Percentiles rank a stretch among this genome's conserved stretches.
Evolutionary conservation across 371 early-diverging fungal species (phyloP).

Genomic region (Smittium culicis): DNA sequence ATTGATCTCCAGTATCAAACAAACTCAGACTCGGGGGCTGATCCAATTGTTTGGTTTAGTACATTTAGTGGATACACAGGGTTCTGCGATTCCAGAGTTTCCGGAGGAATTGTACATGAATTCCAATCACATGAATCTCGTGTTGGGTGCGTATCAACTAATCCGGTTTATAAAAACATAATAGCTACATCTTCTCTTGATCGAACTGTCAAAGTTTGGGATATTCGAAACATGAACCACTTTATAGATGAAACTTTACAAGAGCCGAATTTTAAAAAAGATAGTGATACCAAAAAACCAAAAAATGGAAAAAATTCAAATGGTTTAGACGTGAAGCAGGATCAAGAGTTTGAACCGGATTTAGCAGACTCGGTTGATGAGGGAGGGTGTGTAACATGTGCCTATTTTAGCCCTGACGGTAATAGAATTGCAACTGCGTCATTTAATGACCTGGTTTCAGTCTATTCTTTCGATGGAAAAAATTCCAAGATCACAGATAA

Average conservation of each 20-base stretch:
- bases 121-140: conserved; percentile 39
- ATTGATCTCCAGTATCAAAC: conserved; percentile 24
- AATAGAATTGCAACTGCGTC: conserved; percentile 30
- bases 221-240: conserved; percentile 39
- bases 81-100: conserved; percentile 36
- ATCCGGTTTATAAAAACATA: conserved; percentile 43
- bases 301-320: neutral
- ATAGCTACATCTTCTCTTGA: conserved; percentile 55
- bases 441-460: conserved; percentile 22
- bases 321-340: neutral
- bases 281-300: neutral
- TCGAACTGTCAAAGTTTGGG: conserved; percentile 56
- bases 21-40: conserved; percentile 15
- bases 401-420: conserved; percentile 57
- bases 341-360: conserved; percentile 1
- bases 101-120: conserved; percentile 15
- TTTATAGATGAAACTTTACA: neutral
- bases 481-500: conserved; percentile 35
- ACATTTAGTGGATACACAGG: conserved; percentile 46
- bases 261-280: neutral
- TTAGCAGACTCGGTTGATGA: conserved; percentile 36
- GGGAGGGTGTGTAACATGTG: conserved; percentile 46
- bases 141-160: conserved; percentile 50
- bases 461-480: conserved; percentile 23
- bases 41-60: conserved; percentile 37